A percentile compares a stretch with the other conserved stretches of the same genome.
phyloP scores from a whole-genome alignment of 768 basidiomycete genomes.

The Rubroboletus pulcherrimus region DNA sequence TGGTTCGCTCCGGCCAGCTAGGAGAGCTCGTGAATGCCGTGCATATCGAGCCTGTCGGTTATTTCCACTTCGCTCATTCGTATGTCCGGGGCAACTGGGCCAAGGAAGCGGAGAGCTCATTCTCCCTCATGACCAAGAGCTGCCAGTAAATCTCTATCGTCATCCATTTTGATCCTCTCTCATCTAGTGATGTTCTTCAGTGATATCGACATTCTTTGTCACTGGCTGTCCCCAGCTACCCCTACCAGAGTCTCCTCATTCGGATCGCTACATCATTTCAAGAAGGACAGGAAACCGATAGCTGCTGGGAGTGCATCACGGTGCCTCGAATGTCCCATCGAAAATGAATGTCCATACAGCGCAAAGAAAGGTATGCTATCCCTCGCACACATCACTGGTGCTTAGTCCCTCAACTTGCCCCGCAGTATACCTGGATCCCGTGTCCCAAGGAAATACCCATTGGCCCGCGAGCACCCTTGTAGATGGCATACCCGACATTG shows the following conservation, averaged over 20 bases:
- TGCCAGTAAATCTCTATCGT: slow-evolving; percentile 63
- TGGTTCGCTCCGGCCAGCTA: slow-evolving; percentile 65
- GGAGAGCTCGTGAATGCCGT: slow-evolving; percentile 80
- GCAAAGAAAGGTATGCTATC: slow-evolving; percentile 69
- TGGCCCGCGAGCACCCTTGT: slow-evolving; percentile 73
- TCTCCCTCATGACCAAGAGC: slow-evolving; percentile 84
- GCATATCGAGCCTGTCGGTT: slow-evolving; percentile 83
- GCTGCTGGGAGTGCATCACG: slow-evolving; percentile 62
- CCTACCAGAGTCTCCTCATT: slow-evolving; percentile 79
- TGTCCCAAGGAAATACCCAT: slow-evolving; percentile 39
- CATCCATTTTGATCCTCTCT: slow-evolving; percentile 2
- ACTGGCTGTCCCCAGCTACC: slow-evolving; percentile 64
- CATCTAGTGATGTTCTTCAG: slow-evolving; percentile 35
- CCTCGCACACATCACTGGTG: not conserved
- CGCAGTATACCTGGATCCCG: slow-evolving; percentile 78
- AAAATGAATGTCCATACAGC: slow-evolving; percentile 77
- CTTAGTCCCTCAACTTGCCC: not conserved
- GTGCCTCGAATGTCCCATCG: slow-evolving; percentile 75
- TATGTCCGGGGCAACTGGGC: slow-evolving; percentile 85
- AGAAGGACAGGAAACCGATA: slow-evolving; percentile 63
- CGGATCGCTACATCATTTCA: slow-evolving; percentile 82
- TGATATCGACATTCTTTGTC: slow-evolving; percentile 80
- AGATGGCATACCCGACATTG: slow-evolving; percentile 83
- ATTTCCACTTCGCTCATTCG: slow-evolving; percentile 87
- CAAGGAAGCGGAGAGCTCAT: slow-evolving; percentile 64